Base-by-base conservation (phyloP, 106 monocot genomes). In the Platanthera guangdongensis region DNA sequence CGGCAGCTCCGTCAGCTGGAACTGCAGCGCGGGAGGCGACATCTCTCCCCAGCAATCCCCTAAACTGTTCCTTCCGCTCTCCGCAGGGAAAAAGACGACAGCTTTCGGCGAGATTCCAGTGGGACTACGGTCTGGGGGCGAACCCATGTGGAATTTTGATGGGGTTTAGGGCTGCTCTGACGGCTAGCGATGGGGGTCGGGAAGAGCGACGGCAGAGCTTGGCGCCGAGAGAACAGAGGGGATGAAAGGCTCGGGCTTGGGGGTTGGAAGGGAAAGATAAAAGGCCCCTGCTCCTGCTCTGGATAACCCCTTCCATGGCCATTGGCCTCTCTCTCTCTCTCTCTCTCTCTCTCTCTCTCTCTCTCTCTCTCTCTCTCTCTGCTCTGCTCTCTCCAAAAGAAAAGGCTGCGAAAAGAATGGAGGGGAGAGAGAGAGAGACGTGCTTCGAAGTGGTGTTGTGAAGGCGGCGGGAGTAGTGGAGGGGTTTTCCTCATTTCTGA, bases 191-290 rank as follows among this genome's bases (percentile, higher is more conserved):
- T 14, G n/a, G n/a, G n/a, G 71, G 47, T n/a, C 62, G 63, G 21
- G 47, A 30, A 14, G 25, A 74, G 57, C 62, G 51, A 73, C 30
- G 30, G 71, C 45, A 51, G 49, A 70, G 64, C 51, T 32, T 39
- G 19, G 47, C 51, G 25, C 64, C 64, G 71, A 80, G 46, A 71
- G 68, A 62, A 3, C 71, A 82, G 71, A 81, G 64, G 45, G 85
- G 80, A 76, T 77, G 78, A 75, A 82, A 77, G 77, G 71, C 71
- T 19, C 87, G 67, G 28, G 70, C 67, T 28, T 78, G 79, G 50
- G 89, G 82, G 30, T 79, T 86, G 15, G 83, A 74, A 25, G 86
- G 94, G 78, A 88, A 80, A 67, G 88, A 85, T 48, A 90, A 77
- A 51, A 94, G 77, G 78, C 88, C 84, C 25, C 73, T 80, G 32